Conservation (phyloP, 208 protist genomes). For the Wallacemonas rigidus region DNA sequence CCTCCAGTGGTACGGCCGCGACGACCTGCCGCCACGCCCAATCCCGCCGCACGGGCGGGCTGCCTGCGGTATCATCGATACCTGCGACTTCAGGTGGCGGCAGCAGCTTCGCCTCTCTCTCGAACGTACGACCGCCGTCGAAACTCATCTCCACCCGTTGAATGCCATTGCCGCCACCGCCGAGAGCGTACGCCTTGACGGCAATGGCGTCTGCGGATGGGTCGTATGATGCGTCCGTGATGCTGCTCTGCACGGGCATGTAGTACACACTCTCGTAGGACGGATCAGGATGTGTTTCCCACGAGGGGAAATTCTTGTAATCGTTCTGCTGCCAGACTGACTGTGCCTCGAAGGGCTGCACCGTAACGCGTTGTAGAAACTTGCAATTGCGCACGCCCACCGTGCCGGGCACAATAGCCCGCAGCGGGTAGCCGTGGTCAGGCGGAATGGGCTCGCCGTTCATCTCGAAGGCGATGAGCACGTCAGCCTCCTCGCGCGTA, state of each 20-base stretch:
- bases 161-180: conserved; percentile 75
- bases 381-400: conserved; percentile 76
- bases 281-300: conserved; percentile 51
- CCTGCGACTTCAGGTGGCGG: conserved; percentile 15
- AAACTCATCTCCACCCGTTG: conserved; percentile 79
- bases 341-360: conserved; percentile 49
- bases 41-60: conserved; percentile 25
- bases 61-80: background rate
- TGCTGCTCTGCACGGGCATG: conserved; percentile 76
- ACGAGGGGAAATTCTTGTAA: conserved; percentile 82
- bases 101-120: conserved; percentile 21
- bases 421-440: conserved; percentile 83
- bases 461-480: conserved; percentile 88
- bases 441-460: conserved; percentile 72
- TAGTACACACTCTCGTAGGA: conserved; percentile 55
- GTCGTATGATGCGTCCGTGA: conserved; percentile 52
- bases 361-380: conserved; percentile 59
- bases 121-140: conserved; percentile 77
- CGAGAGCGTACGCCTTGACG: conserved; percentile 65
- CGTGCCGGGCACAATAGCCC: conserved; percentile 79
- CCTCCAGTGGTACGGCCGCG: conserved; percentile 27
- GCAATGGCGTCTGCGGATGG: conserved; percentile 34
- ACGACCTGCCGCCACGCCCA: conserved; percentile 48
- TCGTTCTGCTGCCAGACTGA: conserved; percentile 82
- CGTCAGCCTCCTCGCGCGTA: conserved; percentile 45